These are phyloP conservation scores for Lentinula aciculospora DNA, from an alignment of 768 basidiomycete species.

Conservation along the genomic window DNA sequence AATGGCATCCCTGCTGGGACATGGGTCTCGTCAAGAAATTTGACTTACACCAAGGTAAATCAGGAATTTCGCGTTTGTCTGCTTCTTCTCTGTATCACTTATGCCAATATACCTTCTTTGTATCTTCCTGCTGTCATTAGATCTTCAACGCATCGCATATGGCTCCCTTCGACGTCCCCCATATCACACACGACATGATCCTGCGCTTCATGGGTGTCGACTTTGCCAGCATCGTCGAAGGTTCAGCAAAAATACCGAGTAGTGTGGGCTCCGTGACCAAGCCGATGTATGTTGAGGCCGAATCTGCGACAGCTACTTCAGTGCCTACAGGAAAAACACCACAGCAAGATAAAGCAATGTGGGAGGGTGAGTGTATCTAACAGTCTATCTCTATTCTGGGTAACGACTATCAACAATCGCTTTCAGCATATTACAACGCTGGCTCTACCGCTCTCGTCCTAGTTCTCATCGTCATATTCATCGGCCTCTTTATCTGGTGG, in stretches of 20 bases:
- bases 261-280: conserved; percentile 71
- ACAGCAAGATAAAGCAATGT: conserved; percentile 79
- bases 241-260: conserved; percentile 77
- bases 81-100: neutral
- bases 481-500: conserved; percentile 80
- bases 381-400: neutral
- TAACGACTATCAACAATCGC: neutral
- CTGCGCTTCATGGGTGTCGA: conserved; percentile 94
- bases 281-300: conserved; percentile 47
- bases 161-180: conserved; percentile 85
- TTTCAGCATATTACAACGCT: conserved; percentile 87
- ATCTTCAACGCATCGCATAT: conserved; percentile 95
- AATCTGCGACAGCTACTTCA: conserved; percentile 26
- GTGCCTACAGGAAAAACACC: conserved; percentile 53
- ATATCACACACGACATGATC: conserved; percentile 95
- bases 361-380: conserved; percentile 70
- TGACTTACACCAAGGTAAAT: conserved; percentile 87
- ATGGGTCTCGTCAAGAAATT: conserved; percentile 84
- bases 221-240: conserved; percentile 74
- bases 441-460: conserved; percentile 85
- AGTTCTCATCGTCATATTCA: conserved; percentile 57
- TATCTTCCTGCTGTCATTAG: conserved; percentile 28
- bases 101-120: neutral
- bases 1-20: conserved; percentile 76
- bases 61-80: neutral